Conservation (phyloP, 495 filamentous ascomycete genomes). For the Usnea hakonensis region DNA sequence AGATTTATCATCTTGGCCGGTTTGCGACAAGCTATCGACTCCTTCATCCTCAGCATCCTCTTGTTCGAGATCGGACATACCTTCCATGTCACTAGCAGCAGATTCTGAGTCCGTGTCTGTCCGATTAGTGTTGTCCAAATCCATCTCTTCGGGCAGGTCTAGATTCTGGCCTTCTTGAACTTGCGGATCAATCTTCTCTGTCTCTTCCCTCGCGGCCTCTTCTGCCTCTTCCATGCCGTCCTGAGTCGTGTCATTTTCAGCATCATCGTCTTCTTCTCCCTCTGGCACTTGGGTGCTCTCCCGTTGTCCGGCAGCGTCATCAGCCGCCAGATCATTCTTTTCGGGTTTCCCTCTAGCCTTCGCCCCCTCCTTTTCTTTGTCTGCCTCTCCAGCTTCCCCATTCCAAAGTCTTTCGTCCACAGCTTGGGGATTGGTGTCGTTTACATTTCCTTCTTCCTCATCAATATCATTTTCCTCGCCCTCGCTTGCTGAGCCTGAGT, state of each 20-base stretch:
- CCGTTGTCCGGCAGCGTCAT: conserved; percentile 36
- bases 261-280: conserved; percentile 41
- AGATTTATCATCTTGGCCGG: conserved; percentile 51
- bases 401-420: conserved; percentile 99
- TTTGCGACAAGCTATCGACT: conserved; percentile 31
- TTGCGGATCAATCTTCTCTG: conserved; percentile 60
- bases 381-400: conserved; percentile 64
- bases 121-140: conserved; percentile 57
- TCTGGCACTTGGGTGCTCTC: conserved; percentile 33
- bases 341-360: conserved; percentile 41
- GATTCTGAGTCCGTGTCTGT: conserved; percentile 56
- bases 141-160: conserved; percentile 62
- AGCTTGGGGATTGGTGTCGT: conserved; percentile 77
- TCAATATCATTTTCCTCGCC: conserved; percentile 55
- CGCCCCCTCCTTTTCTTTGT: conserved; percentile 66
- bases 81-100: conserved; percentile 64
- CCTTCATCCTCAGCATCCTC: conserved; percentile 11
- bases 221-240: conserved; percentile 55
- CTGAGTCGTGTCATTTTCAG: conserved; percentile 48
- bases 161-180: conserved; percentile 62
- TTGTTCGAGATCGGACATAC: conserved; percentile 61
- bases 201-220: conserved; percentile 49
- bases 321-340: conserved; percentile 30
- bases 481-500: conserved; percentile 20
- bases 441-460: conserved; percentile 80